A percentile compares a stretch with the other conserved stretches of the same genome.
phyloP scores from a whole-genome alignment of 768 basidiomycete genomes.

The Phylloporus sp. region DNA sequence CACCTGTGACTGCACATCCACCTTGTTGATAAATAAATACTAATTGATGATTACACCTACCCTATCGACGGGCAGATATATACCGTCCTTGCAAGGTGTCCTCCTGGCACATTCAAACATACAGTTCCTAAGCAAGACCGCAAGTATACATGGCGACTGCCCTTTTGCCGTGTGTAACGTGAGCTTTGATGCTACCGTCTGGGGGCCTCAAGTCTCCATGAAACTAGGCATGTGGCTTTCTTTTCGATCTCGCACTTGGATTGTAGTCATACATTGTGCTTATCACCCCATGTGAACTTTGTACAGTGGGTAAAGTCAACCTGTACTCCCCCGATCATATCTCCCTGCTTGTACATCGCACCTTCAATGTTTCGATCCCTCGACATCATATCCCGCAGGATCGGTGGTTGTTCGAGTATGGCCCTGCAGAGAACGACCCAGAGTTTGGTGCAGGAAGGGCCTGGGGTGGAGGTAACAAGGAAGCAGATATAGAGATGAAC shows the following conservation, averaged over 20 bases:
- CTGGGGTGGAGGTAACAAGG: slow-evolving; percentile 21
- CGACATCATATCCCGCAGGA: slow-evolving; percentile 83
- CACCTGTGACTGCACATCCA: slow-evolving; percentile 1
- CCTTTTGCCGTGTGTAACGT: slow-evolving; percentile 78
- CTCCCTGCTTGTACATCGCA: slow-evolving; percentile 83
- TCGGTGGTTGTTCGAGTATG: slow-evolving; percentile 84
- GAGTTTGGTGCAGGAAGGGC: slow-evolving; percentile 49
- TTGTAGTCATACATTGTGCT: background rate
- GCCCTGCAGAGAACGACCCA: slow-evolving; percentile 75
- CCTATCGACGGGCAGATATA: slow-evolving; percentile 56
- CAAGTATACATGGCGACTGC: slow-evolving; percentile 73
- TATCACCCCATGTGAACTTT: background rate
- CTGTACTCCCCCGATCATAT: slow-evolving; percentile 91
- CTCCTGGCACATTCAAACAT: slow-evolving; percentile 83
- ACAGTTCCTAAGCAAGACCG: slow-evolving; percentile 58
- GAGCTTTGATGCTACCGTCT: slow-evolving; percentile 79
- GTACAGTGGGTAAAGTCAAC: slow-evolving; percentile 77
- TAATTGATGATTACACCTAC: background rate
- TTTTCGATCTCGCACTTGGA: background rate
- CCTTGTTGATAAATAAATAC: background rate
- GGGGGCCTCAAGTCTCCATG: slow-evolving; percentile 84
- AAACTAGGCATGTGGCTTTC: slow-evolving; percentile 55
- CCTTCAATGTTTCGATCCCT: slow-evolving; percentile 95
- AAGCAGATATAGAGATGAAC: slow-evolving; percentile 11
- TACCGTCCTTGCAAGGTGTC: slow-evolving; percentile 82